Evolutionary conservation across 139 green algal species (phyloP).

Genomic region (Chlamydomonas sphaeroides): DNA sequence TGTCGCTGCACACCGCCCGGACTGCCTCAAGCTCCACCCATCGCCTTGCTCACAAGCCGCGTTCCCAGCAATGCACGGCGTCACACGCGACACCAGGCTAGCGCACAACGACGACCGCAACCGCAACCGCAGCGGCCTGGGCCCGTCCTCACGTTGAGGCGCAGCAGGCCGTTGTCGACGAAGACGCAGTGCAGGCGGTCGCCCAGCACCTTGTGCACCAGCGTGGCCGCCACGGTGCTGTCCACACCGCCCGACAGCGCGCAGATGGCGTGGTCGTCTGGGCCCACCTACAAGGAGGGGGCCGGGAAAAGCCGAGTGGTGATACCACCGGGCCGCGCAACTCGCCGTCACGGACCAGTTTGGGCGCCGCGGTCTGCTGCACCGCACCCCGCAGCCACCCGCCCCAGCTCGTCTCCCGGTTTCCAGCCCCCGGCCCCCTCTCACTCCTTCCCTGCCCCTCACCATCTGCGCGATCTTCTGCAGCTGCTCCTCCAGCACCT

Average conservation of each 20-base stretch:
- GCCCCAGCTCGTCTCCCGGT: not conserved
- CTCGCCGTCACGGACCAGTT: no score
- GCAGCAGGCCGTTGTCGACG: slow-evolving; percentile 98
- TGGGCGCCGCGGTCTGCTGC: no score
- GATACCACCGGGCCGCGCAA: no score
- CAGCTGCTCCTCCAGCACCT: slow-evolving; percentile 95
- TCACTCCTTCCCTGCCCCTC: not conserved
- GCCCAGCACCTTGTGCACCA: slow-evolving; percentile 96
- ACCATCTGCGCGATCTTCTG: slow-evolving; percentile 71
- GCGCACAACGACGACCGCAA: no score
- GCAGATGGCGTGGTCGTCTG: slow-evolving; percentile 95
- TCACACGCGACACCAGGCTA: no score
- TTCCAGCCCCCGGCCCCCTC: not conserved
- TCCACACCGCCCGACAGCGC: slow-evolving; percentile 98
- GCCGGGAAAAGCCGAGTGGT: no score
- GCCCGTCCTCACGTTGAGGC: slow-evolving; percentile 70
- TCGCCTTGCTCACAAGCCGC: no score
- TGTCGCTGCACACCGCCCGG: no score
- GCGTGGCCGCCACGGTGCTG: slow-evolving; percentile 93
- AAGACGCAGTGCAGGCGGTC: slow-evolving; percentile 99
- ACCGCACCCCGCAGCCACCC: no score
- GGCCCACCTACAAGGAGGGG: slow-evolving; percentile 86
- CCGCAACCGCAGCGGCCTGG: no score
- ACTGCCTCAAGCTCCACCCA: no score
- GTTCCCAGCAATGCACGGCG: no score